Evolutionary conservation across 2,329 filamentous ascomycete species (phyloP).

Genomic region (Cladorrhinum sp.): DNA sequence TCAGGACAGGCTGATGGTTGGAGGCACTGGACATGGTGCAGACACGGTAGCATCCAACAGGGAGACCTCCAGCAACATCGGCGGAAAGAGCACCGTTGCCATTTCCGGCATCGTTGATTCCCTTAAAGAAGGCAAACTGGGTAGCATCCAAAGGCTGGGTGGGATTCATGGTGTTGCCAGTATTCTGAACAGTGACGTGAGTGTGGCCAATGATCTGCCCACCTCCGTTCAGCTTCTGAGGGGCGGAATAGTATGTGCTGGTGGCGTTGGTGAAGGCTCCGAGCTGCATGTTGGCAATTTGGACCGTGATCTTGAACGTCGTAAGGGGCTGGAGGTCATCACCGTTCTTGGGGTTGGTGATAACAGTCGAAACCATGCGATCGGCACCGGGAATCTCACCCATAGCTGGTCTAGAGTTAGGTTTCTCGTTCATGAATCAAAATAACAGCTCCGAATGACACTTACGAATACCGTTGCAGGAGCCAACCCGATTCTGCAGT

Average conservation of each 20-base stretch:
- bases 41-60: slow-evolving; percentile 61
- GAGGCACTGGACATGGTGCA: slow-evolving; percentile 62
- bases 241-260: slow-evolving; percentile 59
- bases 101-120: slow-evolving; percentile 61
- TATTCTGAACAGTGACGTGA: slow-evolving; percentile 57
- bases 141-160: slow-evolving; percentile 49
- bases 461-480: slow-evolving; percentile 63
- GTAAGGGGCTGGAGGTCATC: slow-evolving; percentile 45
- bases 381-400: slow-evolving; percentile 55
- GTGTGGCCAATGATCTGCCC: slow-evolving; percentile 60
- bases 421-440: neutral
- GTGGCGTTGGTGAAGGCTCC: slow-evolving; percentile 61
- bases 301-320: slow-evolving; percentile 53
- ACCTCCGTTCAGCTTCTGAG: slow-evolving; percentile 49
- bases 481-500: slow-evolving; percentile 54
- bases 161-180: slow-evolving; percentile 51
- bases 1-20: slow-evolving; percentile 65
- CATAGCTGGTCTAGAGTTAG: slow-evolving; percentile 45
- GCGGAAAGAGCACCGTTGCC: slow-evolving; percentile 53
- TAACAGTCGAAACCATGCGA: slow-evolving; percentile 57
- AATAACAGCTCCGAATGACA: slow-evolving; percentile 15
- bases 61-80: slow-evolving; percentile 55
- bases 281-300: slow-evolving; percentile 51
- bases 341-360: slow-evolving; percentile 52
- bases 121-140: slow-evolving; percentile 63